Conservation (phyloP, 306 rosid species). For the Spatholobus suberectus region DNA sequence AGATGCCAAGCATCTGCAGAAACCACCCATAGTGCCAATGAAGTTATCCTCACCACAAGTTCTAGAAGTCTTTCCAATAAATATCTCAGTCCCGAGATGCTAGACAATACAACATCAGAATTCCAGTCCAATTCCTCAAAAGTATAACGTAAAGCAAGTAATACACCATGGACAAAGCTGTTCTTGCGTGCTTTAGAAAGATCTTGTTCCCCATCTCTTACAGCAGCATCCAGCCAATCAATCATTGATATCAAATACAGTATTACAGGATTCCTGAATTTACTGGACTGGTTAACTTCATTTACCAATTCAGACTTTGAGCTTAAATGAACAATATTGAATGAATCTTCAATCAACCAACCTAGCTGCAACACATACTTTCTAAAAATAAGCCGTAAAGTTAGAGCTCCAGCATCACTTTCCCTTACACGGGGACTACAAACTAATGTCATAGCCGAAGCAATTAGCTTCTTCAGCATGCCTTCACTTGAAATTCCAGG, state of each 20-base stretch:
- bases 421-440: conserved; percentile 99
- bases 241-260: conserved; percentile 78
- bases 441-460: conserved; percentile 85
- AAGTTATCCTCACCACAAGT: conserved; percentile 86
- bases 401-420: conserved; percentile 97
- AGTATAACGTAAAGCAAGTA: conserved; percentile 86
- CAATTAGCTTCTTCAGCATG: conserved; percentile 64
- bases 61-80: conserved; percentile 75
- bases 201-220: conserved; percentile 81
- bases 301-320: conserved; percentile 51
- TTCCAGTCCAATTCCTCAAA: conserved; percentile 96
- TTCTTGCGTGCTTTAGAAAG: conserved; percentile 85
- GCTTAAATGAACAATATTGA: conserved; percentile 51
- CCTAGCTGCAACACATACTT: conserved; percentile 90
- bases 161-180: conserved; percentile 94
- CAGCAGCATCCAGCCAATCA: conserved; percentile 82
- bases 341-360: conserved; percentile 69
- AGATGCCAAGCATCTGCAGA: conserved; percentile 96
- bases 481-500: conserved; percentile 84
- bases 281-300: conserved; percentile 46
- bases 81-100: conserved; percentile 66
- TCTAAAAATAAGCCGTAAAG: conserved; percentile 82
- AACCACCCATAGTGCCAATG: conserved; percentile 94
- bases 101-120: conserved; percentile 58
- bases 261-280: conserved; percentile 60